A percentile compares a stretch with the other conserved stretches of the same genome.
Conservation (phyloP, 1,139 yeast species). For the Nadsonia starkeyi-henricii region DNA sequence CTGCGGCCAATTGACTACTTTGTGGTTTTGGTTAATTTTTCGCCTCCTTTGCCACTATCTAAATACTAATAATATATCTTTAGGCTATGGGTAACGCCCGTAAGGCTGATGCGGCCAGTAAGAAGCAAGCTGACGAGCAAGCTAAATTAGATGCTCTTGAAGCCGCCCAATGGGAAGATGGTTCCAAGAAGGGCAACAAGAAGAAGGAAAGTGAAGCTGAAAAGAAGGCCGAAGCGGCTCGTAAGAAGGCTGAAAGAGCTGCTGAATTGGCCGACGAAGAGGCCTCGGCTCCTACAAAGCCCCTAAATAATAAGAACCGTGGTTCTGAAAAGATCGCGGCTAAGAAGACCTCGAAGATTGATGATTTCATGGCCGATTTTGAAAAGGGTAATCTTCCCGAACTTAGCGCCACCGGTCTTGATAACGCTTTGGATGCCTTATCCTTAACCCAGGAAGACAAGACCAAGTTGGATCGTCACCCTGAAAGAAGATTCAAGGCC, state of each 20-base stretch:
- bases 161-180: conserved; percentile 56
- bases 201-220: conserved; percentile 44
- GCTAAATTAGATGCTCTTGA: conserved; percentile 39
- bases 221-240: conserved; percentile 27
- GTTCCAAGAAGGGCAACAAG: conserved; percentile 54
- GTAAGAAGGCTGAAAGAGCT: conserved; percentile 31
- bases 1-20: background rate
- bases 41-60: background rate
- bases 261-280: conserved; percentile 47
- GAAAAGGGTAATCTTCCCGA: conserved; percentile 24
- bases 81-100: conserved; percentile 54
- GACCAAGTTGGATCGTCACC: conserved; percentile 53
- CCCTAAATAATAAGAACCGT: conserved; percentile 39
- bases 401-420: conserved; percentile 62
- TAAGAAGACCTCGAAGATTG: conserved; percentile 49
- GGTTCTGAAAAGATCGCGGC: conserved; percentile 62
- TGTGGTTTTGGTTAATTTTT: no score
- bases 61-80: conserved; percentile 7
- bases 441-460: conserved; percentile 34
- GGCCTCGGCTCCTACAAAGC: conserved; percentile 45
- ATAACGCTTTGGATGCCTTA: conserved; percentile 66
- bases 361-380: conserved; percentile 25
- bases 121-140: conserved; percentile 42
- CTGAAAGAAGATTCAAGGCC: conserved; percentile 79
- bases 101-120: conserved; percentile 54